A percentile compares a stretch with the other conserved stretches of the same genome.
Evolutionary conservation across 2,329 filamentous ascomycete species (phyloP).

Genomic region (Colletotrichum godetiae): DNA sequence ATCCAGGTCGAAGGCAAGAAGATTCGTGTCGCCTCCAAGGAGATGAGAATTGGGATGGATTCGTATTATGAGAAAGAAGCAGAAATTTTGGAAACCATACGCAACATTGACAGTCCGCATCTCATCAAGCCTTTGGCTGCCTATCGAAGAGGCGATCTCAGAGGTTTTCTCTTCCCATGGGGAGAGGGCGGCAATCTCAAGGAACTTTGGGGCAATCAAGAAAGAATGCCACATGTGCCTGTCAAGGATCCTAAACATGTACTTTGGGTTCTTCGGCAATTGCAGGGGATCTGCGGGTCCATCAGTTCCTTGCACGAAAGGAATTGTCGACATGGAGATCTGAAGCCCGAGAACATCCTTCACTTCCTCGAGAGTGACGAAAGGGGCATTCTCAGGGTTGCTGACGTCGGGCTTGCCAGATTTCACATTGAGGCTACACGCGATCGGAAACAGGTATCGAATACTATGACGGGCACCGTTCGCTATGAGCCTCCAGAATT

Average conservation of each 20-base stretch:
- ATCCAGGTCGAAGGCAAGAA: background rate
- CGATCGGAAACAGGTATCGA: background rate
- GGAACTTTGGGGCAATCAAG: background rate
- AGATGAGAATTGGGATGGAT: background rate
- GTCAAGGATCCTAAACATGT: background rate
- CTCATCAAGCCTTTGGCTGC: background rate
- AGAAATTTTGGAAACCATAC: background rate
- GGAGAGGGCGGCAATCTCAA: background rate
- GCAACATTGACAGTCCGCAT: background rate
- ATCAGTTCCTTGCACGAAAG: background rate
- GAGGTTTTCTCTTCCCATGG: background rate
- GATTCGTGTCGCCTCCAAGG: background rate
- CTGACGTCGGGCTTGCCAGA: background rate
- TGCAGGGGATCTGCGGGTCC: background rate
- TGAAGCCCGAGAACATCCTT: slow-evolving; percentile 5
- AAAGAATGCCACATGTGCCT: background rate
- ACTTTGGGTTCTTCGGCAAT: background rate
- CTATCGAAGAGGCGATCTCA: background rate
- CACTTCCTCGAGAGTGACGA: background rate
- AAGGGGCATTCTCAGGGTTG: background rate
- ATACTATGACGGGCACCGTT: background rate
- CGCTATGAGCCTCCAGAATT: slow-evolving; percentile 29
- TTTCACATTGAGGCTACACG: background rate
- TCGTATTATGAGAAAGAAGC: background rate
- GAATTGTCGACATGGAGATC: slow-evolving; percentile 1